Base-by-base conservation (phyloP, 2,329 filamentous ascomycete species). In the Clonostachys rhizophaga region DNA sequence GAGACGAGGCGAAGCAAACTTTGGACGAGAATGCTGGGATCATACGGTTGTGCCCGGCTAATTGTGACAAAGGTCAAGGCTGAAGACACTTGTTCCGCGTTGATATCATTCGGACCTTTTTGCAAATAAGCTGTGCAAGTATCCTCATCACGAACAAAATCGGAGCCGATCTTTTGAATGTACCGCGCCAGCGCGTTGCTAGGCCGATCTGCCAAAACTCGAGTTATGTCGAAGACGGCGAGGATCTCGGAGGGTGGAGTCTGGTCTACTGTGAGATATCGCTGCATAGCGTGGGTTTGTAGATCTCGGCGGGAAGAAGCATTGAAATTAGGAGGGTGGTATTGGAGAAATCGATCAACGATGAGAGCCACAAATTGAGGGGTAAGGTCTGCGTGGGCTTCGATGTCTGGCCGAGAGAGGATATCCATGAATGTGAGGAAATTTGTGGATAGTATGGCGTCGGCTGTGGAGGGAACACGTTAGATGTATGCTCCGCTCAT, bases 311-410 rank as follows among this genome's bases (percentile, higher is more conserved):
- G 83, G 48, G 81, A 84, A 46, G 84, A 78, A 47, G 90, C 83
- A 58, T 87, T 89, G 71, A 95, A 95, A 64, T 86, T 90, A 24
- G 87, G 88, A 33, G 91, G 90, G 45, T 91, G 90, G 56, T 91
- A 85, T 65, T 94, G 85, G 47, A 95, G 84, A 57, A 95, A 87
- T 55, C 89, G 87, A 64, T 96, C 89, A 65, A 96, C 75, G 49
- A 95, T 85, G 49, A 85, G 73, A 43, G 88, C 87, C 50, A 96
- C 77, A 61, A 94, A 90, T 40, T 80, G 70, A 33, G 85, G 75
- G 11, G 74, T 76, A 46, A 91, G 66, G 50, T 88, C 84, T 53
- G 84, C 78, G 57, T 87, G 82, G 39, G 81, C 78, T 45, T 79
- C 76, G 54, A 81, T 72, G 49, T 78, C 77, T 13, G 84, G 75